Evolutionary conservation across 1,284 basidiomycete genomes (phyloP), one percentile per base, ranked within the genome.

Genomic region (Rhodotorula glutinis): DNA sequence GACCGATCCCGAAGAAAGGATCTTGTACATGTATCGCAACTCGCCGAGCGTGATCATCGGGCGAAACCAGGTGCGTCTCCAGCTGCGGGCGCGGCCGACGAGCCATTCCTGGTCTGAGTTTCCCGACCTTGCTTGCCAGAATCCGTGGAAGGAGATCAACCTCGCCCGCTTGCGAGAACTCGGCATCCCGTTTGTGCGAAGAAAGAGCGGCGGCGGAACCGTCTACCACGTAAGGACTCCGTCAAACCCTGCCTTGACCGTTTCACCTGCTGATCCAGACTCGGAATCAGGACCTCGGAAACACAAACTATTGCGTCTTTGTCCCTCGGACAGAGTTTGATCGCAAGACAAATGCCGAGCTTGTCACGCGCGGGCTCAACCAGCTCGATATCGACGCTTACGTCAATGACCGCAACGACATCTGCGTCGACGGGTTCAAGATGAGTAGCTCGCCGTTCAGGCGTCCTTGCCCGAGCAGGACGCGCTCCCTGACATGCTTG

Each of bases 81-180:
- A n/a, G 16, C 21, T 10, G 4, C 27, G 13, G 10, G 30, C 44
- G 2, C 29, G 25, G 21, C 19, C 46, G 8, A 27, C 21, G 5
- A 14, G 11, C 7, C 1, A 51, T 4, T 27, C 2, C 49, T n/a
- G 25, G 19, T 14, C 14, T 51, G 49, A 51, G 25, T 7, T 17
- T 41, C 21, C 30, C 33, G 11, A 9, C 3, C 33, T 33, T 11
- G 2, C 8, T 38, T 49, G 19, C 13, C 71, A 98, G 82, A 98
- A 98, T 75, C 92, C 93, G 27, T 98, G 95, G 95, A 94, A 91
- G 77, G 96, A 99, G 79, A 87, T 94, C 67, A 94, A 96, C 75
- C 81, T 90, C 55, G 75, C 77, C 3, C 81, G 83, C 13, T 82
- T 90, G 40, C 75, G 78, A 16, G 74, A 79, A 13, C 78, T 81